These are phyloP conservation scores for Sporopachydermia quercuum DNA, from an alignment of 805 yeast species.

Conservation along the genomic window DNA sequence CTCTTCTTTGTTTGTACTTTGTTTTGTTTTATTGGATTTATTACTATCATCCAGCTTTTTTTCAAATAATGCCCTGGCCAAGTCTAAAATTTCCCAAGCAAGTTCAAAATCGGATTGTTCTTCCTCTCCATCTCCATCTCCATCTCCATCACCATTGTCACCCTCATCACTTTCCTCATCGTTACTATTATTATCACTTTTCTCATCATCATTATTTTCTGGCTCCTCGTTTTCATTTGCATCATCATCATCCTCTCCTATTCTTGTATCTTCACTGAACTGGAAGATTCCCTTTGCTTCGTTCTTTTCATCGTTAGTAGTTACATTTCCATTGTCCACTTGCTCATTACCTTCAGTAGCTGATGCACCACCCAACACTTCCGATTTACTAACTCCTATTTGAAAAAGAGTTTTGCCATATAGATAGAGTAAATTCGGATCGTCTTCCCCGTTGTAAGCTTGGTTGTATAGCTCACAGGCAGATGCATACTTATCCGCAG, in stretches of 20 bases:
- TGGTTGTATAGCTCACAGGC: conserved; percentile 48
- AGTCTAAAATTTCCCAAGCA: conserved; percentile 79
- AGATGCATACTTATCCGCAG: conserved; percentile 54
- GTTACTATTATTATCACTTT: conserved; percentile 9
- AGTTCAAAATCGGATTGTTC: conserved; percentile 66
- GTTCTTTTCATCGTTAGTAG: conserved; percentile 9
- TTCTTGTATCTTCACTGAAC: conserved; percentile 8
- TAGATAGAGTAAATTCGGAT: conserved; percentile 53
- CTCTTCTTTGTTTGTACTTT: conserved; percentile 11
- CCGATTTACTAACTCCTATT: conserved; percentile 59
- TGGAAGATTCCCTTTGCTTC: conserved; percentile 10
- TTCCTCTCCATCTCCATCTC: conserved; percentile 21
- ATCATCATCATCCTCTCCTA: conserved; percentile 11
- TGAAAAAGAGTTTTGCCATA: conserved; percentile 75
- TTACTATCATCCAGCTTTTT: conserved; percentile 20
- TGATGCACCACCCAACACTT: conserved; percentile 48
- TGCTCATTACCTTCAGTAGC: conserved; percentile 15
- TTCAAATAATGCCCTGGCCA: conserved; percentile 56
- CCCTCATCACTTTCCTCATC: conserved; percentile 9
- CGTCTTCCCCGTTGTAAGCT: conserved; percentile 43
- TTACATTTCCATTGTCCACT: conserved; percentile 2
- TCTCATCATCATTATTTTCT: conserved; percentile 16
- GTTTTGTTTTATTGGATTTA: conserved; percentile 5
- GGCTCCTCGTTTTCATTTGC: conserved; percentile 12
- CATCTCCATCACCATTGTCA: conserved; percentile 22